Base-by-base conservation (phyloP, 2,329 filamentous ascomycete species). In the Aspergillus proliferans region DNA sequence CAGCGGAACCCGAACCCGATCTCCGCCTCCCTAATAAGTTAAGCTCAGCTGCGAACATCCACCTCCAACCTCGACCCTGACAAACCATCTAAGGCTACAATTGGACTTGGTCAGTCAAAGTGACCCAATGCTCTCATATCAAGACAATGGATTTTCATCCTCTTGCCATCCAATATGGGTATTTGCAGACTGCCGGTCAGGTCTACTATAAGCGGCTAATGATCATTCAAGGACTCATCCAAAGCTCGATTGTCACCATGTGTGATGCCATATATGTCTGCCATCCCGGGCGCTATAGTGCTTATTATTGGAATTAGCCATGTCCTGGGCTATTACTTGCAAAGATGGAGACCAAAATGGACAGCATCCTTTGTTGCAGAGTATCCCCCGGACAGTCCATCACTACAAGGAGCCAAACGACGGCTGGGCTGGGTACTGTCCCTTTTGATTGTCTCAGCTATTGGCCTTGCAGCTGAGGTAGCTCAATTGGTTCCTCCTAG, bases 331-430 rank as follows among this genome's bases (percentile, higher is more conserved):
- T 54, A 56, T 21, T 34, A 60, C 1, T 40, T 65, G 1, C 47
- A 52, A 24, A 50, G 49, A 33, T 62, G 56, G 58, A 65, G 69
- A 39, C 75, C 80, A 30, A 63, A 57, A 65, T 83, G 80, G 79
- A 72, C 71, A 18, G 68, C 59, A 43, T 69, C 76, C 3, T 82
- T 83, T 51, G 64, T 82, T 15, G 58, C 70, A 15, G 77, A 80
- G 50, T 54, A 64, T 18, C 54, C 57, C 15, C 59, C 62, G 30
- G 55, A 61, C 33, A 50, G 43, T 38, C 63, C 68, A 42, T 54
- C 60, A 47, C 64, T 57, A 44, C 71, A 63, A 51, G 59, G 56
- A 26, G 53, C 60, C 21, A 60, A 49, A 50, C 61, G 53, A 38
- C 54, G 59, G 38, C 51, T 56, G 62, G 62, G 52, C 53, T 71